phyloP scores from a whole-genome alignment of 176 grass and related monocot species.

The Musa schizocarpa region DNA sequence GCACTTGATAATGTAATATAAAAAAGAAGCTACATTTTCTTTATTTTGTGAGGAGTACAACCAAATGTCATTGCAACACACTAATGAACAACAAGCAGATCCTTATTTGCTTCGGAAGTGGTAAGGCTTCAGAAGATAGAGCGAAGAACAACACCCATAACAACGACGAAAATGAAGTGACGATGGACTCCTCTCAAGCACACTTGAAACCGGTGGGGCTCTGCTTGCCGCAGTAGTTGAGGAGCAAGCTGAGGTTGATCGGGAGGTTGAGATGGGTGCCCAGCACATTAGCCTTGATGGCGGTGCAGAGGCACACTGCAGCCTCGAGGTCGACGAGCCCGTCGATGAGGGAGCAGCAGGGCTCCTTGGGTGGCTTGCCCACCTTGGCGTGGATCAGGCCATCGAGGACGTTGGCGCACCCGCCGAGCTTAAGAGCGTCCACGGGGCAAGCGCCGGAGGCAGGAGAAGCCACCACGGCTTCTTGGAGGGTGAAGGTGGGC shows the following conservation, averaged over 20 bases:
- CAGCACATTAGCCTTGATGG: neutral
- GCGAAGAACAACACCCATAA: too few species aligned
- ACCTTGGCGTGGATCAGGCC: neutral
- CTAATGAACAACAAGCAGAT: too few species aligned
- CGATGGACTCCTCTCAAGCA: neutral
- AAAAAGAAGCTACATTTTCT: too few species aligned
- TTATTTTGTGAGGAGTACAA: too few species aligned
- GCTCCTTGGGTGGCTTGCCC: neutral
- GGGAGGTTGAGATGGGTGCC: neutral
- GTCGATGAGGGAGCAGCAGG: neutral
- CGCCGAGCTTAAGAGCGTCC: constrained; percentile 1
- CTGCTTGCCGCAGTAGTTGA: constrained; percentile 6
- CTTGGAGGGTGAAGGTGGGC: neutral
- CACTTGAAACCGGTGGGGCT: neutral
- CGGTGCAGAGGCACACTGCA: constrained; percentile 9
- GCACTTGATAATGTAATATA: too few species aligned
- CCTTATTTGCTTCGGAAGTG: too few species aligned
- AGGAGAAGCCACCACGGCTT: neutral
- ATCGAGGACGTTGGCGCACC: neutral
- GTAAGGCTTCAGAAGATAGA: too few species aligned
- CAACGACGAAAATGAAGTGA: too few species aligned
- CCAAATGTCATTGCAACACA: too few species aligned
- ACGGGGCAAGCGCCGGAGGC: neutral
- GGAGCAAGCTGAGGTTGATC: neutral
- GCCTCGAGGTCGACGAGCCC: neutral